A percentile compares a stretch with the other conserved stretches of the same genome.
phyloP scores from a whole-genome alignment of 257 asterid species.

The Echites panduratus region DNA sequence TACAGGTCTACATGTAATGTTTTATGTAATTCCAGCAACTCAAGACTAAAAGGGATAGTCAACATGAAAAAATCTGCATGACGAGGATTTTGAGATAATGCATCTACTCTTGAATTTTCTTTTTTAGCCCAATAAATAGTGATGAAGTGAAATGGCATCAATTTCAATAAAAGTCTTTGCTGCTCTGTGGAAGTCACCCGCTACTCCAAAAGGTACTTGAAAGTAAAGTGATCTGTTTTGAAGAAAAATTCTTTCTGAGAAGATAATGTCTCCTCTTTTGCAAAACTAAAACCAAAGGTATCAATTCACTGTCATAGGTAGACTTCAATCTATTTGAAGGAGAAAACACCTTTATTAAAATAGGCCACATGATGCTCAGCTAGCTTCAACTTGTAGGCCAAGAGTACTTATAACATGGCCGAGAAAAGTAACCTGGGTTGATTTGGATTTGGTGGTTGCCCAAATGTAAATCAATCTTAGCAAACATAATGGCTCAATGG shows the following conservation, averaged over 20 bases:
- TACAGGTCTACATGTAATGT: too few species aligned
- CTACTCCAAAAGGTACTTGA: background rate
- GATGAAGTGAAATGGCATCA: background rate
- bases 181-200: background rate
- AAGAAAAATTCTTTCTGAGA: background rate
- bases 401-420: too few species aligned
- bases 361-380: conserved; percentile 5
- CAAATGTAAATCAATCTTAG: background rate
- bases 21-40: background rate
- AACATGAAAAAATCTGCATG: background rate
- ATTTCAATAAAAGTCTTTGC: background rate
- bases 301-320: background rate
- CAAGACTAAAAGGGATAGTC: background rate
- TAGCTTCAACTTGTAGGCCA: too few species aligned
- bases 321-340: background rate
- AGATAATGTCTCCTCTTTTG: too few species aligned
- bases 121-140: background rate
- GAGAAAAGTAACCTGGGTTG: too few species aligned
- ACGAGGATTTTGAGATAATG: background rate
- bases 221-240: background rate
- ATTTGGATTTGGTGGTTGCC: background rate
- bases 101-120: conserved; percentile 3
- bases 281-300: background rate
- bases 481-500: background rate
- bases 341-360: background rate